phyloP scores from a whole-genome alignment of 345 rosid genomes.

The Heritiera fomes region DNA sequence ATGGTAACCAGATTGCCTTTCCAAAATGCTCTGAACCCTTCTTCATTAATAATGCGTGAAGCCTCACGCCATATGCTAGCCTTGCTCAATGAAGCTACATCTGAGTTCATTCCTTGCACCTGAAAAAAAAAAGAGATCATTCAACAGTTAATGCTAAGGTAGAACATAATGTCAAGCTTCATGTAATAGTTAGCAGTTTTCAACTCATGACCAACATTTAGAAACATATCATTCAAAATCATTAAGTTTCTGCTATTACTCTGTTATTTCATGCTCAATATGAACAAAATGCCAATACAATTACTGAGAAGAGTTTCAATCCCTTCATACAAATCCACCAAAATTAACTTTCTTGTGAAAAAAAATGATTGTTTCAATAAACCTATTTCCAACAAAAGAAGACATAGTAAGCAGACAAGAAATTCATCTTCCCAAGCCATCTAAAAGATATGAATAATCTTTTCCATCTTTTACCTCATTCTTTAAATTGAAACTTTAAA shows the following conservation, averaged over 20 bases:
- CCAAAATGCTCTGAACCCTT: conserved; percentile 96
- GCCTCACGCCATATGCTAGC: conserved; percentile 81
- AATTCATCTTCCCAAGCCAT: background rate
- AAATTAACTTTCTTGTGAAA: background rate
- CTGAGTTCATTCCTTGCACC: conserved; percentile 98
- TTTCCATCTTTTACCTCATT: background rate
- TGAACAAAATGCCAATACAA: background rate
- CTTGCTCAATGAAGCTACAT: conserved; percentile 59
- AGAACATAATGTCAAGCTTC: background rate
- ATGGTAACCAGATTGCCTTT: conserved; percentile 91
- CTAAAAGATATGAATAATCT: background rate
- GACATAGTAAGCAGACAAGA: background rate
- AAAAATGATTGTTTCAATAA: background rate
- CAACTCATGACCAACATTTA: background rate
- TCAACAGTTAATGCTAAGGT: background rate
- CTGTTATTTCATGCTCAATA: background rate
- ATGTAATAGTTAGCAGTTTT: background rate
- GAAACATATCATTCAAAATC: background rate
- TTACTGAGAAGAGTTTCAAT: background rate
- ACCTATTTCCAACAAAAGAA: too few relatives aligned
- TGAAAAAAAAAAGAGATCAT: conserved; percentile 32
- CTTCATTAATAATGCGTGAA: conserved; percentile 74
- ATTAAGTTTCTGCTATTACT: background rate
- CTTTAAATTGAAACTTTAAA: background rate
- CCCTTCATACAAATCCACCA: conserved; percentile 4